Percentiles rank a stretch among this genome's conserved stretches.
Evolutionary conservation across 2,329 filamentous ascomycete genomes (phyloP).

Genomic region (Erysiphe neolycopersici): DNA sequence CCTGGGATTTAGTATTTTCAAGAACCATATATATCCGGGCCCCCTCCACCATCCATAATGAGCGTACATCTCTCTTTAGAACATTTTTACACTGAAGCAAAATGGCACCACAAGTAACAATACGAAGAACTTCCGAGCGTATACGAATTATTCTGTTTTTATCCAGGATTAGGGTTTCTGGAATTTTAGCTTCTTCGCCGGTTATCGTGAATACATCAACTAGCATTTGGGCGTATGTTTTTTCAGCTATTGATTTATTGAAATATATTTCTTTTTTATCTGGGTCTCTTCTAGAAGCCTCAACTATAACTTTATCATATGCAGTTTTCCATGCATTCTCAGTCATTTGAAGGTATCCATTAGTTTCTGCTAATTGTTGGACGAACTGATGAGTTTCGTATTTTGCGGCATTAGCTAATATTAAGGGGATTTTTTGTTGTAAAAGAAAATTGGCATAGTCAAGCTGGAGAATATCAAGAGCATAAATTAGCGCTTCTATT

Average conservation of each 20-base stretch:
- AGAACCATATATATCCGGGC: conserved; percentile 43
- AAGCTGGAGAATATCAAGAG: conserved; percentile 51
- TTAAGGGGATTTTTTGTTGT: conserved; percentile 39
- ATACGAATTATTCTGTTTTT: conserved; percentile 31
- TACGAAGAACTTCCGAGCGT: conserved; percentile 29
- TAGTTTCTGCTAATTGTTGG: conserved; percentile 31
- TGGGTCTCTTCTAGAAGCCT: conserved; percentile 40
- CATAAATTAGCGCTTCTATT: conserved; percentile 45
- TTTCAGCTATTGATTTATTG: conserved; percentile 36
- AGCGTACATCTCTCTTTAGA: conserved; percentile 53
- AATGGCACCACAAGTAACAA: conserved; percentile 48
- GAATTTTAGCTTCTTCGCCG: conserved; percentile 27
- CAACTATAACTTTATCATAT: conserved; percentile 33
- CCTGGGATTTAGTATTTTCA: conserved; percentile 24
- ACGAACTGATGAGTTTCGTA: conserved; percentile 53
- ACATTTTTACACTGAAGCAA: conserved; percentile 61
- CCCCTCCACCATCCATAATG: conserved; percentile 51
- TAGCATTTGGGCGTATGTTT: conserved; percentile 50
- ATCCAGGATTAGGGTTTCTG: conserved; percentile 51
- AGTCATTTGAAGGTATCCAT: conserved; percentile 28
- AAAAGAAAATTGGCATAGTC: conserved; percentile 67
- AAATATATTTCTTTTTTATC: conserved; percentile 35
- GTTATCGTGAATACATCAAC: conserved; percentile 49
- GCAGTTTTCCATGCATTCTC: conserved; percentile 39
- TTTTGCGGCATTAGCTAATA: conserved; percentile 41